Evolutionary conservation across 78 protist species (phyloP).

Genomic region (Pirum gemmata): DNA sequence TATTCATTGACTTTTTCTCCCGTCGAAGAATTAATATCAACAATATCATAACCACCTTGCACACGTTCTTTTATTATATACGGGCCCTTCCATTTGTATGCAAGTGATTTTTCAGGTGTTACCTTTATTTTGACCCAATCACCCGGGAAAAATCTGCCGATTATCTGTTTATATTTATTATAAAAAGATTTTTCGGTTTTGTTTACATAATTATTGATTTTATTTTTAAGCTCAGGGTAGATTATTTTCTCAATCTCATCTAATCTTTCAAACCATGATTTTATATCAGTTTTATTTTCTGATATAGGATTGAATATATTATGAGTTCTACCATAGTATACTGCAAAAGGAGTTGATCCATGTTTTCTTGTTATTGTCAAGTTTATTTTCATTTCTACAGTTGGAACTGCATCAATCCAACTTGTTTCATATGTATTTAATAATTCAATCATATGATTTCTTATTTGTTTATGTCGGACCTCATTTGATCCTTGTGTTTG

Average conservation of each 20-base stretch:
- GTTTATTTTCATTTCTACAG: neutral
- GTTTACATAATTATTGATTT: too few relatives aligned
- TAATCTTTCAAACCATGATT: neutral
- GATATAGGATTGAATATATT: neutral
- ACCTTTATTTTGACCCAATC: too few relatives aligned
- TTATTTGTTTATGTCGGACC: neutral
- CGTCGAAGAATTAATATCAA: too few relatives aligned
- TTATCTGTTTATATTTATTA: too few relatives aligned
- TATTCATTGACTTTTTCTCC: too few relatives aligned
- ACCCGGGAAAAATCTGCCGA: too few relatives aligned
- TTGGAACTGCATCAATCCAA: neutral
- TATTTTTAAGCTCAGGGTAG: too few relatives aligned
- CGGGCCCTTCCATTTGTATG: too few relatives aligned
- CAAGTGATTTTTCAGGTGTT: too few relatives aligned
- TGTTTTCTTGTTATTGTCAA: neutral
- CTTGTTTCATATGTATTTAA: neutral
- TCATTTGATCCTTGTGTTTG: neutral
- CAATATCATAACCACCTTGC: too few relatives aligned
- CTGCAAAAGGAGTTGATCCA: neutral
- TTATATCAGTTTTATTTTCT: neutral
- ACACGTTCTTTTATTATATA: too few relatives aligned
- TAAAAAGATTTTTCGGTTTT: too few relatives aligned
- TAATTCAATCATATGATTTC: neutral
- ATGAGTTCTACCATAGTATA: neutral
- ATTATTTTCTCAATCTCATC: neutral